Evolutionary conservation across 257 asterid genomes (phyloP), one percentile per base, ranked within the genome.

Genomic region (Gardenia jasminoides): DNA sequence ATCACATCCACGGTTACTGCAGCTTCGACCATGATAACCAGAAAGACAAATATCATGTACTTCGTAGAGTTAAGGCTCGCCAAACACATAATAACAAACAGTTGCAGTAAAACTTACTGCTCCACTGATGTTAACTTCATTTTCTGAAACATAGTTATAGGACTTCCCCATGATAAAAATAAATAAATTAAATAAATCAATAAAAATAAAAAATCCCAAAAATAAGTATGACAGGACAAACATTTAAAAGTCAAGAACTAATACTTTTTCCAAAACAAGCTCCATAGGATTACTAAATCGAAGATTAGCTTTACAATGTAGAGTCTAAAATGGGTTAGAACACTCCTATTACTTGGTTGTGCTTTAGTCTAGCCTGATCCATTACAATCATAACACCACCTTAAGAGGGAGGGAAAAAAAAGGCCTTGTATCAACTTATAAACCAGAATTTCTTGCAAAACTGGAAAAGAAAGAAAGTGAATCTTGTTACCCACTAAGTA

Each of bases 1-100:
- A 93, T 84, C 48, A 95, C 88, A 86, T 93, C 98, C 75, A 91
- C 89, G 10, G 90, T 82, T 68, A 93, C 85, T 59, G 95, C 93
- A 88, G 92, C 93, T 85, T 93, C 99, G 65, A 93, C 79, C 90
- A 93, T 83, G 81, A 93, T 82, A 80, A 93, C 85, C 80, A 89
- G 79, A 86, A 89, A 86, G 74, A 93, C 83, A 83, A 89, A 88
- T 64, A 80, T 81, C 88, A 88, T 86, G 86, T 94, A 94, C 98
- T 94, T 73, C 31, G 67, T 77, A 70, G 0, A 69, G 86, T 90
- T 86, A 93, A 93, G 92, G 89, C 78, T 84, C 84, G 82, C 30
- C 36, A 28, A 47, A 24, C 46, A 56, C 24, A 6, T 47, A 59
- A 54, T 36, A 31, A 73, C 22, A 12, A 48, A 48, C 54, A 62